phyloP scores from a whole-genome alignment of 1,284 basidiomycete species.

The Phaffia rhodozyma region DNA sequence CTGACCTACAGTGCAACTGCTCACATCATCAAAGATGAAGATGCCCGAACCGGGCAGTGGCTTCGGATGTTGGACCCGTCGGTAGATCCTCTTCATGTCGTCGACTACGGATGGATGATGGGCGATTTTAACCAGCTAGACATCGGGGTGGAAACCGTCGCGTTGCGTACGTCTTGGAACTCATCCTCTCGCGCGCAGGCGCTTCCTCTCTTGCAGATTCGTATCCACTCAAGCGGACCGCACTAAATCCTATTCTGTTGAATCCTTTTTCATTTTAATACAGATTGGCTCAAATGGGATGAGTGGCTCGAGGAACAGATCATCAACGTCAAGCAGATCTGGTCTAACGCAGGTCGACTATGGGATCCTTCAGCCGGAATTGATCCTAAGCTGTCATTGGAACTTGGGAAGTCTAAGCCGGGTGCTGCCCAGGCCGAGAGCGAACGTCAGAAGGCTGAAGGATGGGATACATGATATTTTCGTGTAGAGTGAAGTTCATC shows the following conservation, averaged over 20 bases:
- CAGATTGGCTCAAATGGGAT: conserved; percentile 35
- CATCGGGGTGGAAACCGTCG: conserved; percentile 30
- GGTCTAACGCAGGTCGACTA: conserved; percentile 27
- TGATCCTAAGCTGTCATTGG: conserved; percentile 24
- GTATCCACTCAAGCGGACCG: too few relatives aligned
- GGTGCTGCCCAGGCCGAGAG: conserved; percentile 29
- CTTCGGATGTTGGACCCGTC: conserved; percentile 31
- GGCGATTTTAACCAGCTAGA: conserved; percentile 38
- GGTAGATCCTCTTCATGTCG: conserved; percentile 31
- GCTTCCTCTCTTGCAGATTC: too few relatives aligned
- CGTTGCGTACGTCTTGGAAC: conserved; percentile 30
- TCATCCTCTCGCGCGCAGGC: not conserved
- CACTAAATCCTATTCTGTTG: too few relatives aligned
- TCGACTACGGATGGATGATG: conserved; percentile 38
- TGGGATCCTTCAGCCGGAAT: conserved; percentile 30
- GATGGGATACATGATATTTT: conserved; percentile 30
- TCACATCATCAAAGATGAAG: conserved; percentile 35
- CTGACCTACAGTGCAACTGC: conserved; percentile 16
- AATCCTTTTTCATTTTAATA: not conserved
- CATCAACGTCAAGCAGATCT: conserved; percentile 26
- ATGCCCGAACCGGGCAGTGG: conserved; percentile 37
- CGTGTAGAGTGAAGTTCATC: too few relatives aligned
- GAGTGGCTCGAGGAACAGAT: conserved; percentile 33
- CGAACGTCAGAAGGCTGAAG: conserved; percentile 32
- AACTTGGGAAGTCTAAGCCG: conserved; percentile 27